Conservation (phyloP, 2,329 filamentous ascomycete genomes). For the Claviceps fusiformis region DNA sequence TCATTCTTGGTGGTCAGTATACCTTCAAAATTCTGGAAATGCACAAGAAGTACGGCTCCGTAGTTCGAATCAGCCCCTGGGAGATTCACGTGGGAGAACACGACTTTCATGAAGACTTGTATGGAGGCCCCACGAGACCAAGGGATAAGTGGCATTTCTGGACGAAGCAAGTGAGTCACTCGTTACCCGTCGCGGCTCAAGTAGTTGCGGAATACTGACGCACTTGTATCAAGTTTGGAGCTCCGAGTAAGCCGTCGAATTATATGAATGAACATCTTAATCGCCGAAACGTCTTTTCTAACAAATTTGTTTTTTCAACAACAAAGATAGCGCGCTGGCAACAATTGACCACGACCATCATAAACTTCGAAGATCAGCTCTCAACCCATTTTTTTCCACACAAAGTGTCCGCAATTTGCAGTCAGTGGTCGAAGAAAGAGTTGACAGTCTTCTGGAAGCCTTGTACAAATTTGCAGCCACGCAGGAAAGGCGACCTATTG, state of each 20-base stretch:
- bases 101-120: constrained; percentile 26
- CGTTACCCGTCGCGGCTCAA: background rate
- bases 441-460: constrained; percentile 19
- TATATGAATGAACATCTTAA: background rate
- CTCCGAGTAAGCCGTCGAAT: constrained; percentile 15
- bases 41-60: constrained; percentile 27
- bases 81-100: constrained; percentile 26
- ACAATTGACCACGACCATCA: constrained; percentile 22
- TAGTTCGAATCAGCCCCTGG: constrained; percentile 26
- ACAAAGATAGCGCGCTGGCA: constrained; percentile 19
- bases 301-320: constrained; percentile 6
- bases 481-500: constrained; percentile 15
- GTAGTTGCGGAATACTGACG: background rate
- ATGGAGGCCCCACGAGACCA: constrained; percentile 16
- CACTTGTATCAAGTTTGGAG: constrained; percentile 15
- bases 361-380: constrained; percentile 19
- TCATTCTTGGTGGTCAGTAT: constrained; percentile 27
- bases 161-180: constrained; percentile 19
- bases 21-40: constrained; percentile 27
- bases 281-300: background rate
- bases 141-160: constrained; percentile 23
- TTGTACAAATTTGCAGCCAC: constrained; percentile 16
- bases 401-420: constrained; percentile 24
- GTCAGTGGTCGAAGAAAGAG: constrained; percentile 23
- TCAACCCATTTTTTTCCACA: constrained; percentile 24